phyloP scores from a whole-genome alignment of 1,139 yeast genomes.

The Nakaseomyces delphensis region DNA sequence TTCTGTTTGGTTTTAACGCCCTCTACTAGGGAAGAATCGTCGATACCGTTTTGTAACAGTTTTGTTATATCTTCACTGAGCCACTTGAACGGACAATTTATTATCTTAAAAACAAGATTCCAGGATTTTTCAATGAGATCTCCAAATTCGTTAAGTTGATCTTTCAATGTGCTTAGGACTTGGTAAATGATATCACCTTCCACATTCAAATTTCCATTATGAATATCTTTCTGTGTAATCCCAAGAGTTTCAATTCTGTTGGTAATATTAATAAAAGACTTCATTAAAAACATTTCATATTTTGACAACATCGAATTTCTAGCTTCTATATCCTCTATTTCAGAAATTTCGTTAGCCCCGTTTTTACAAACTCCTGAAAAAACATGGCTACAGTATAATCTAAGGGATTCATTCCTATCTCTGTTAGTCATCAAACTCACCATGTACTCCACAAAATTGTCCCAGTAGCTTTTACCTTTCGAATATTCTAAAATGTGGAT shows the following conservation, averaged over 20 bases:
- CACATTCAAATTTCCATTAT: slow-evolving; percentile 25
- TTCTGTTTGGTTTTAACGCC: slow-evolving; percentile 36
- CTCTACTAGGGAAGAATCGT: slow-evolving; percentile 22
- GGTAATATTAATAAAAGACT: slow-evolving; percentile 20
- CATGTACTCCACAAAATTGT: slow-evolving; percentile 38
- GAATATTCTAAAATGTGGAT: slow-evolving; percentile 38
- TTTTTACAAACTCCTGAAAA: slow-evolving; percentile 44
- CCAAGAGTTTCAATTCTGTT: slow-evolving; percentile 21
- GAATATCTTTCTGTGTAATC: slow-evolving; percentile 23
- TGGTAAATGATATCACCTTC: slow-evolving; percentile 62
- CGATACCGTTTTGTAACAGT: slow-evolving; percentile 17
- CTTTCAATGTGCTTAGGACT: slow-evolving; percentile 54
- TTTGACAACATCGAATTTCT: slow-evolving; percentile 14
- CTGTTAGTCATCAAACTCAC: slow-evolving; percentile 39
- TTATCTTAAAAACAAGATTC: slow-evolving; percentile 59
- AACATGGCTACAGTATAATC: slow-evolving; percentile 41
- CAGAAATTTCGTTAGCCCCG: slow-evolving; percentile 39
- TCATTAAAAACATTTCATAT: slow-evolving; percentile 19
- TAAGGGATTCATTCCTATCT: slow-evolving; percentile 33
- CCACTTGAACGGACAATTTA: slow-evolving; percentile 56
- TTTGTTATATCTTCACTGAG: slow-evolving; percentile 27
- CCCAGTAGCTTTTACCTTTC: slow-evolving; percentile 38
- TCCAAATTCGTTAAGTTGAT: slow-evolving; percentile 66
- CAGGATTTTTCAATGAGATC: slow-evolving; percentile 55
- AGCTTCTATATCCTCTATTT: slow-evolving; percentile 14